Conservation (phyloP, 2,329 filamentous ascomycete genomes). For the Didymella segeticola region DNA sequence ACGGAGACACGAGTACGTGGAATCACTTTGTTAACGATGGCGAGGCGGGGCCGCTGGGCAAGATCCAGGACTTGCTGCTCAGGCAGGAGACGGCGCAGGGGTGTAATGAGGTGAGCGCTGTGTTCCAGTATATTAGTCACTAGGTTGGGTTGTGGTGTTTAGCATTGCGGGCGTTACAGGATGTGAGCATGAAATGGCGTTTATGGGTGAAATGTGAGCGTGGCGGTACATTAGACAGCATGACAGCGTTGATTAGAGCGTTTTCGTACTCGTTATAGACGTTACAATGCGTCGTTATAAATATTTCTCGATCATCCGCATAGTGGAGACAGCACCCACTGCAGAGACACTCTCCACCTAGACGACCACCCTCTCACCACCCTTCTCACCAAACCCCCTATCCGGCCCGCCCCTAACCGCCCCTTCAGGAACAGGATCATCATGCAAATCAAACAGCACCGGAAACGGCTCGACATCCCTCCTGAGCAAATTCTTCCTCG, state of each 20-base stretch:
- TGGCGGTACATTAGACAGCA: not conserved
- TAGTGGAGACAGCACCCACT: not conserved
- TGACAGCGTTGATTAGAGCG: not conserved
- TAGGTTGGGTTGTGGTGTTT: not conserved
- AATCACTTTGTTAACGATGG: conserved; percentile 91
- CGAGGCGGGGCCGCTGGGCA: conserved; percentile 69
- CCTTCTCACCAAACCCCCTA: conserved; percentile 7
- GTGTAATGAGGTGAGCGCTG: conserved; percentile 78
- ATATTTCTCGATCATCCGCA: too few relatives aligned
- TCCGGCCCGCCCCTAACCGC: not conserved
- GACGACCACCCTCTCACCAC: not conserved
- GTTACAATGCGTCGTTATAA: too few relatives aligned
- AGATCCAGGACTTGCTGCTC: conserved; percentile 89
- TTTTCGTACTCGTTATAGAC: too few relatives aligned
- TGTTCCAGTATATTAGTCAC: conserved; percentile 99
- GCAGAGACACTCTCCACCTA: not conserved
- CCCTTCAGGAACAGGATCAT: conserved; percentile 18
- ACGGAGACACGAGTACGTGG: conserved; percentile 99
- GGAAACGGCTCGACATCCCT: conserved; percentile 37
- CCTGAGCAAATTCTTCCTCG: conserved; percentile 43
- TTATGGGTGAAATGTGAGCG: not conserved
- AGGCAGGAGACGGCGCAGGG: conserved; percentile 79
- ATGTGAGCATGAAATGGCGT: too few relatives aligned
- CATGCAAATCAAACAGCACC: conserved; percentile 33
- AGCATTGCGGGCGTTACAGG: not conserved